These are phyloP conservation scores for Paramecium tetraurelia DNA, from an alignment of 73 alveolate genomes.

Conservation along the genomic window DNA sequence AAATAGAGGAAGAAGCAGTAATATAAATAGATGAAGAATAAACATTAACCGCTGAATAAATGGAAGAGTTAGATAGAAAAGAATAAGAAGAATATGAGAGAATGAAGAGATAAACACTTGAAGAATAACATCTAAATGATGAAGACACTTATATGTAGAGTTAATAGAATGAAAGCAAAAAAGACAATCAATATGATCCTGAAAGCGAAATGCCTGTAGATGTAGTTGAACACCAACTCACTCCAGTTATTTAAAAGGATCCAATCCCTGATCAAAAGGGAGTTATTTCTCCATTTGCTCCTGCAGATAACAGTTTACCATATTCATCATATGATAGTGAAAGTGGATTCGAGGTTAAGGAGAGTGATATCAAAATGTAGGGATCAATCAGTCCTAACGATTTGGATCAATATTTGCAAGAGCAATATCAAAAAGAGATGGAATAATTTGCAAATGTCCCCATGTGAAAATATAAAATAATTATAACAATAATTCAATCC, in stretches of 20 bases:
- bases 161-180: neutral
- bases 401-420: neutral
- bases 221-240: slow-evolving; percentile 34
- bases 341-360: slow-evolving; percentile 44
- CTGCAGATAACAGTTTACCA: slow-evolving; percentile 10
- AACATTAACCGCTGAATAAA: neutral
- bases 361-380: neutral
- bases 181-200: neutral
- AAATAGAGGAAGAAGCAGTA: neutral
- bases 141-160: neutral
- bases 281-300: slow-evolving; percentile 35
- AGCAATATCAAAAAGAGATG: neutral
- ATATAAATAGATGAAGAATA: neutral
- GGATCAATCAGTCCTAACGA: neutral
- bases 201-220: slow-evolving; percentile 12
- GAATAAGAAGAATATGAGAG: slow-evolving; percentile 19
- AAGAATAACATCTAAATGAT: neutral
- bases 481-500: neutral
- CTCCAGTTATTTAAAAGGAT: neutral
- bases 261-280: slow-evolving; percentile 31
- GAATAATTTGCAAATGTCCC: neutral
- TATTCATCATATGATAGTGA: slow-evolving; percentile 17
- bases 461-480: neutral
- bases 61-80: slow-evolving; percentile 10
- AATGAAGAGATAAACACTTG: neutral